Conservation (phyloP, 2,329 filamentous ascomycete genomes). For the Fusarium tupiense region DNA sequence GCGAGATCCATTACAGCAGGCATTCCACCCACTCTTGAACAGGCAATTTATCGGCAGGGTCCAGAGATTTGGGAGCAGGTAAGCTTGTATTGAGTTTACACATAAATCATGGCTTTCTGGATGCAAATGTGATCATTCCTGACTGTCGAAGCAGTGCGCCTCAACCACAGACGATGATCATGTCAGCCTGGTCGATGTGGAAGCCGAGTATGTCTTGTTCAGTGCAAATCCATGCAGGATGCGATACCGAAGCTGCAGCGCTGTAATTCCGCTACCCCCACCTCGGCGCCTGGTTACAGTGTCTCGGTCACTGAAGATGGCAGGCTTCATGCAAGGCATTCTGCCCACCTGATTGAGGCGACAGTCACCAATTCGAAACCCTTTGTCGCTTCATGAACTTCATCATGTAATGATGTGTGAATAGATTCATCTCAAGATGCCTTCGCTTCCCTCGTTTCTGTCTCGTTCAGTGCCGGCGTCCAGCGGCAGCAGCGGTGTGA, state of each 20-base stretch:
- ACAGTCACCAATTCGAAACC: not conserved
- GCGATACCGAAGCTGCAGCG: not conserved
- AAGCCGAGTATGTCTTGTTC: not conserved
- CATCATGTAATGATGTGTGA: not conserved
- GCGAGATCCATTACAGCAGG: slow-evolving; percentile 3
- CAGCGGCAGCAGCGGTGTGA: not conserved
- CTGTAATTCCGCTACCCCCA: slow-evolving; percentile 9
- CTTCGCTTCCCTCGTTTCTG: not conserved
- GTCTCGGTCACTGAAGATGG: not conserved
- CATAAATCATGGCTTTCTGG: not conserved
- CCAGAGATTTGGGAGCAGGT: not conserved
- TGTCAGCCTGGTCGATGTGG: no score
- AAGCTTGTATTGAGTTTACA: not conserved
- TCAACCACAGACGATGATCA: not conserved
- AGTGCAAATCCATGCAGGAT: not conserved
- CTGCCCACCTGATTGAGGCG: not conserved
- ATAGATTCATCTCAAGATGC: not conserved
- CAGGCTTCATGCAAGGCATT: not conserved
- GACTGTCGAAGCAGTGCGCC: not conserved
- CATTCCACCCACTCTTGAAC: slow-evolving; percentile 4
- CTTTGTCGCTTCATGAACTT: not conserved
- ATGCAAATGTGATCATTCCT: slow-evolving; percentile 3
- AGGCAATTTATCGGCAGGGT: not conserved
- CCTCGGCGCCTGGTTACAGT: slow-evolving; percentile 3
- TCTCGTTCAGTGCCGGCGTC: not conserved